These are phyloP conservation scores for Aspergillus pseudonomiae DNA, from an alignment of 2,329 filamentous ascomycete species.

Conservation along the genomic window DNA sequence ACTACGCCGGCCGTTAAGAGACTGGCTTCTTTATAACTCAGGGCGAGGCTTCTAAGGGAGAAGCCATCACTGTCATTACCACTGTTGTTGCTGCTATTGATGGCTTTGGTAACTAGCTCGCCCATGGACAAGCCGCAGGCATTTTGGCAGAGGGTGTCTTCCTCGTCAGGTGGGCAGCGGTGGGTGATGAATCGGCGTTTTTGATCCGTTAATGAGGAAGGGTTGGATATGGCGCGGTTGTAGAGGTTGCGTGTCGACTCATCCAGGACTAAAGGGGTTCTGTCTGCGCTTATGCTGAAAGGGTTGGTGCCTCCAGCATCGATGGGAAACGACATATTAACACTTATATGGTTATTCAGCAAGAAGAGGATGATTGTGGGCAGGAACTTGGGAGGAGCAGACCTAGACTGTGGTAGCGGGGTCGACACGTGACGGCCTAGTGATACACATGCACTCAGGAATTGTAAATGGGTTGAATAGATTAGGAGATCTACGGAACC, in stretches of 20 bases:
- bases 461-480: too few species aligned
- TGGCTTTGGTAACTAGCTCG: conserved; percentile 18
- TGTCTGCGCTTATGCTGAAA: conserved; percentile 10
- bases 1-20: conserved; percentile 13
- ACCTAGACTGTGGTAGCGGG: too few species aligned
- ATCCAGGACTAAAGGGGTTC: conserved; percentile 17
- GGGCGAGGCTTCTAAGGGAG: conserved; percentile 1
- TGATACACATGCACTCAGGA: too few species aligned
- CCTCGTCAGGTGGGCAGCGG: conserved; percentile 15
- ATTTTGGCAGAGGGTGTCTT: conserved; percentile 18
- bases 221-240: conserved; percentile 19
- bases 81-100: conserved; percentile 8
- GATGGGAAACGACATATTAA: conserved; percentile 1
- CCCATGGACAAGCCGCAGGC: conserved; percentile 16
- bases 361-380: too few species aligned
- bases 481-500: too few species aligned
- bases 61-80: background rate
- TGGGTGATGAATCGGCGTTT: conserved; percentile 18
- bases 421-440: too few species aligned
- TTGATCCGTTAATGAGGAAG: conserved; percentile 21
- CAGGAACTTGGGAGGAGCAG: too few species aligned
- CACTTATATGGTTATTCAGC: too few species aligned
- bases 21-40: conserved; percentile 11
- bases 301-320: background rate
- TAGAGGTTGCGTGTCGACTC: conserved; percentile 21